Percentiles rank a stretch among this genome's conserved stretches.
These are phyloP conservation scores for Calocybe indica DNA, from an alignment of 768 basidiomycete genomes.

Conservation along the genomic window DNA sequence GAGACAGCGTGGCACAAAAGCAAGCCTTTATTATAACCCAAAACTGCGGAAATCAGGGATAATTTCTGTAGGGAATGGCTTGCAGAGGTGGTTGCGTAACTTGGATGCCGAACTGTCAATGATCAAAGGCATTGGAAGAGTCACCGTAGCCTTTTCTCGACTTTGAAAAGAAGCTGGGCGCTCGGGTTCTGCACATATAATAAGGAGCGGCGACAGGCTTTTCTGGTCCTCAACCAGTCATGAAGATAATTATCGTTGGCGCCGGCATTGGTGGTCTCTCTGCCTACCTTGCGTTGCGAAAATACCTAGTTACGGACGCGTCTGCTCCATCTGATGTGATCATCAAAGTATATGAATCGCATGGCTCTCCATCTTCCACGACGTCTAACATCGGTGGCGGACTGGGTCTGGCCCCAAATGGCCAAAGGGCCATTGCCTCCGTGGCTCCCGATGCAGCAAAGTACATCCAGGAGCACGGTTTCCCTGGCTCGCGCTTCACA, in stretches of 20 bases:
- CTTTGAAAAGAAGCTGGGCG: too few relatives aligned
- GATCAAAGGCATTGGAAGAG: too few relatives aligned
- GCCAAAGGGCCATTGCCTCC: constrained; percentile 26
- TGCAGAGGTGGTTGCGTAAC: too few relatives aligned
- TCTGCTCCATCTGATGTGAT: constrained; percentile 11
- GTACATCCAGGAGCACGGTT: constrained; percentile 23
- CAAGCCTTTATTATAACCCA: too few relatives aligned
- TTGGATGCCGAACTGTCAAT: too few relatives aligned
- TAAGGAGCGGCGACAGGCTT: too few relatives aligned
- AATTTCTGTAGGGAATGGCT: too few relatives aligned
- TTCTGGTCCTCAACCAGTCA: not conserved
- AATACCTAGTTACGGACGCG: constrained; percentile 16
- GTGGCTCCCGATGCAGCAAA: constrained; percentile 21
- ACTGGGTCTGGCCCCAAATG: constrained; percentile 33
- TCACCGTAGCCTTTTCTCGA: too few relatives aligned
- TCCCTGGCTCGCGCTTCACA: constrained; percentile 17
- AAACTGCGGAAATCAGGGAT: too few relatives aligned
- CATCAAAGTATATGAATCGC: constrained; percentile 26
- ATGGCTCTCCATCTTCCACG: constrained; percentile 19
- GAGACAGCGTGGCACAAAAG: too few relatives aligned
- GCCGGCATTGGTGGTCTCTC: constrained; percentile 28
- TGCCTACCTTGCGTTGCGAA: constrained; percentile 25
- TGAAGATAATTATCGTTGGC: constrained; percentile 30
- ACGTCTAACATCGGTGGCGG: constrained; percentile 26
- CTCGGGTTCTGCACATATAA: too few relatives aligned